phyloP scores from a whole-genome alignment of 106 monocot genomes.

The Dioscorea zingiberensis region DNA sequence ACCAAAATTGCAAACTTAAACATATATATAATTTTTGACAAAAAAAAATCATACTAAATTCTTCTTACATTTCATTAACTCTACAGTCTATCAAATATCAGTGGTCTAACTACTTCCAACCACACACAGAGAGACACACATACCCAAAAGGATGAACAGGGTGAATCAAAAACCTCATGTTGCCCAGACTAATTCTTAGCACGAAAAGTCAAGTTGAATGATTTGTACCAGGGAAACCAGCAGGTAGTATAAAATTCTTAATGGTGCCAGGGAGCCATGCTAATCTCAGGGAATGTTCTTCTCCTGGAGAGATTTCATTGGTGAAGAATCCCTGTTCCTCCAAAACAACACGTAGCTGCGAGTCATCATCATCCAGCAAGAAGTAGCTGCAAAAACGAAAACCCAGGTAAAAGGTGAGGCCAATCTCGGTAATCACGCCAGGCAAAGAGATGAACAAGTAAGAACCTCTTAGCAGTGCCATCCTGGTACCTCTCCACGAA shows the following conservation, averaged over 20 bases:
- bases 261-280: constrained; percentile 20
- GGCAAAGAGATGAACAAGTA: not conserved
- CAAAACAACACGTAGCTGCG: constrained; percentile 11
- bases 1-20: too few species aligned
- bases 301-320: constrained; percentile 5
- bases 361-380: constrained; percentile 13
- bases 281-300: constrained; percentile 14
- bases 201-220: too few species aligned
- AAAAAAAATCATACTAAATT: too few species aligned
- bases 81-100: too few species aligned
- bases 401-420: not conserved
- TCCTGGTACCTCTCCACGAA: constrained; percentile 6
- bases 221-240: constrained; percentile 47
- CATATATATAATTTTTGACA: too few species aligned
- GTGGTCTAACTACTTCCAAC: too few species aligned
- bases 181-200: too few species aligned
- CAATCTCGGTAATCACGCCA: not conserved
- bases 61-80: too few species aligned
- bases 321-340: constrained; percentile 9
- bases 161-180: too few species aligned
- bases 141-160: too few species aligned
- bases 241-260: constrained; percentile 46
- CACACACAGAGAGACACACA: too few species aligned
- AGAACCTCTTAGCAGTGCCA: constrained; percentile 2
- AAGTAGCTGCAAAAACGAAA: constrained; percentile 23